Evolutionary conservation across 371 early-diverging fungal species (phyloP).

Genomic region (Actinomortierella wolfii): DNA sequence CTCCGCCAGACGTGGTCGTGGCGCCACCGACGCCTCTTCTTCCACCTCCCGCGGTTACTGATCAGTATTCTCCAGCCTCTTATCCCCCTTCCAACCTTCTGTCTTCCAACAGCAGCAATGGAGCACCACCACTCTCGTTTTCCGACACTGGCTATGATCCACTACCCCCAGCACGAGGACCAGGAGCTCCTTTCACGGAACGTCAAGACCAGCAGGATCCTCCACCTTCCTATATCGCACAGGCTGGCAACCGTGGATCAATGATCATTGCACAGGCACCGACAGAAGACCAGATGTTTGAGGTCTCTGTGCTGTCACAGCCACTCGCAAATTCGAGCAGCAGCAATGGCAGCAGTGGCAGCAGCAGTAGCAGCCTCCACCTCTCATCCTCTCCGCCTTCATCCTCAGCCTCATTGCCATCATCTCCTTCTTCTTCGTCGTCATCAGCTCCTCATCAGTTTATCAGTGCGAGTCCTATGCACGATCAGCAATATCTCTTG

Average conservation of each 20-base stretch:
- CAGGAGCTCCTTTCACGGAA: no score
- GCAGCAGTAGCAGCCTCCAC: not conserved
- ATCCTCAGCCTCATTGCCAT: not conserved
- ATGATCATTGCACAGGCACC: conserved; percentile 18
- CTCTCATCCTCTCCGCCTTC: not conserved
- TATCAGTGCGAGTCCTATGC: conserved; percentile 41
- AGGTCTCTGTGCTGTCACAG: conserved; percentile 1
- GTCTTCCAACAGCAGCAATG: no score
- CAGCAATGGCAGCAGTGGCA: conserved; percentile 5
- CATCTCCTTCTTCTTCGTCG: not conserved
- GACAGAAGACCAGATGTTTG: conserved; percentile 15
- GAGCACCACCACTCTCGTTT: no score
- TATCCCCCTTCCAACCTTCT: no score
- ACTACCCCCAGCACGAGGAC: no score
- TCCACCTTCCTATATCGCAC: conserved; percentile 29
- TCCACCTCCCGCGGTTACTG: no score
- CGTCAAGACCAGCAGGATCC: not conserved
- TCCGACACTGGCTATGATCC: no score
- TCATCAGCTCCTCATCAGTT: conserved; percentile 7
- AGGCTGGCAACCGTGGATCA: conserved; percentile 18
- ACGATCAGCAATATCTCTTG: conserved; percentile 44
- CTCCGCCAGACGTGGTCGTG: no score
- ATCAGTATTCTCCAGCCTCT: no score
- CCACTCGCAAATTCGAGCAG: not conserved
- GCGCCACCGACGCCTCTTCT: no score